Conservation (phyloP, 352 stramenopile genomes). For the Phytopythium oedochilum region DNA sequence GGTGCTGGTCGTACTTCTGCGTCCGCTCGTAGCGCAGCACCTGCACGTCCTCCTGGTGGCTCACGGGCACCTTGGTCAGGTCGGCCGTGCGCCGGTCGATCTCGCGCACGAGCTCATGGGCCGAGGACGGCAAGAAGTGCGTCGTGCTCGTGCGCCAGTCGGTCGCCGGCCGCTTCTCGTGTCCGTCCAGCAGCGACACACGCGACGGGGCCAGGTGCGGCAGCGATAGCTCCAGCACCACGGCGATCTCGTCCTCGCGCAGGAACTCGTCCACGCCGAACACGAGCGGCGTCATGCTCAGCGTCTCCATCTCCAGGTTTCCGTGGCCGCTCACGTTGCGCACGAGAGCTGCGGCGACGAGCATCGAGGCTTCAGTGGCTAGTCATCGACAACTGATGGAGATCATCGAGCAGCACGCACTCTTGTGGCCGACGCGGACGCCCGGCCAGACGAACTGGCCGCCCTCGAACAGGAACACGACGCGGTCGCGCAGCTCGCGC, state of each 20-base stretch:
- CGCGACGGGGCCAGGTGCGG: constrained; percentile 53
- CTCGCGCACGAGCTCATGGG: constrained; percentile 30
- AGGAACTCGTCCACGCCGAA: constrained; percentile 74
- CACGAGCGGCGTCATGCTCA: constrained; percentile 63
- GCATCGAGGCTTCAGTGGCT: too few species aligned
- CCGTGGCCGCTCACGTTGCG: constrained; percentile 36
- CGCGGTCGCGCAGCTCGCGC: constrained; percentile 29
- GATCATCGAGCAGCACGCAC: constrained; percentile 18
- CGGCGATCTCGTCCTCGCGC: constrained; percentile 68
- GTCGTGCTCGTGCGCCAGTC: constrained; percentile 79
- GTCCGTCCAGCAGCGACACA: constrained; percentile 54
- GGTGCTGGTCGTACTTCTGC: constrained; percentile 76
- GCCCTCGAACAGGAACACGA: constrained; percentile 74
- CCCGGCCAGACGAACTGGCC: constrained; percentile 76
- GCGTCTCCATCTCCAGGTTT: constrained; percentile 48
- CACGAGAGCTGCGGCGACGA: constrained; percentile 9
- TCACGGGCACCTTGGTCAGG: constrained; percentile 49
- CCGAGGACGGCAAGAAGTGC: constrained; percentile 58
- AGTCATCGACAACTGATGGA: too few species aligned
- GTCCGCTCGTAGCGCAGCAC: constrained; percentile 66
- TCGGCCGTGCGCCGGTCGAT: constrained; percentile 66
- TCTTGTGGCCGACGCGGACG: constrained; percentile 59
- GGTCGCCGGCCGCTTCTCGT: constrained; percentile 56
- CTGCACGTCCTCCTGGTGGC: constrained; percentile 65
- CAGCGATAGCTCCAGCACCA: constrained; percentile 66